A percentile compares a stretch with the other conserved stretches of the same genome.
These are phyloP conservation scores for Yarrowia sp. DNA, from an alignment of 805 yeast genomes.

Conservation along the genomic window DNA sequence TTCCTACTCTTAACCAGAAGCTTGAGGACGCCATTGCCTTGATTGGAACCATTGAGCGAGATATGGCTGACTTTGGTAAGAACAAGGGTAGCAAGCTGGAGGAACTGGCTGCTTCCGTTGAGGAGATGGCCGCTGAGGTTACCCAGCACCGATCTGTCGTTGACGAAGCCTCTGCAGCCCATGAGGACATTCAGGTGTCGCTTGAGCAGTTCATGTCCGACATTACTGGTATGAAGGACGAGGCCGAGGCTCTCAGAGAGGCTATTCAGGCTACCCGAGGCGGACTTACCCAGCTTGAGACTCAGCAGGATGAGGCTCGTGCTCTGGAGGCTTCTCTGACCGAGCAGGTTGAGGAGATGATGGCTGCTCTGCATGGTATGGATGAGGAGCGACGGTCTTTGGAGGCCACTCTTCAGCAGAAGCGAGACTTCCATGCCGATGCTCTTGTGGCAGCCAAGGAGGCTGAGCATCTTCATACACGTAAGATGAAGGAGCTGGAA, in stretches of 20 bases:
- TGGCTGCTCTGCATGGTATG: conserved; percentile 57
- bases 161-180: conserved; percentile 49
- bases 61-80: conserved; percentile 73
- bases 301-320: conserved; percentile 36
- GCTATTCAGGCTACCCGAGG: conserved; percentile 39
- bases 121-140: conserved; percentile 41
- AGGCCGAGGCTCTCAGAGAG: conserved; percentile 40
- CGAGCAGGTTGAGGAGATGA: conserved; percentile 47
- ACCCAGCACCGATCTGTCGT: conserved; percentile 41
- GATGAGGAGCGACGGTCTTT: conserved; percentile 70
- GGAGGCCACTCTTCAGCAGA: conserved; percentile 31
- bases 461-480: conserved; percentile 33
- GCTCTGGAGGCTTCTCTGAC: conserved; percentile 35
- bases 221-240: conserved; percentile 45
- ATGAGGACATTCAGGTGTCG: conserved; percentile 64
- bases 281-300: conserved; percentile 36
- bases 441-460: conserved; percentile 30
- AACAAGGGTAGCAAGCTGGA: conserved; percentile 80
- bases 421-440: conserved; percentile 31
- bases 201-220: conserved; percentile 66
- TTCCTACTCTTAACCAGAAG: conserved; percentile 40
- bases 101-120: conserved; percentile 45
- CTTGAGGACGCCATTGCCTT: conserved; percentile 42
- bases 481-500: conserved; percentile 34
- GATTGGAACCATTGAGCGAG: conserved; percentile 57